Conservation (phyloP, 306 rosid species). For the Fragaria ananassa region DNA sequence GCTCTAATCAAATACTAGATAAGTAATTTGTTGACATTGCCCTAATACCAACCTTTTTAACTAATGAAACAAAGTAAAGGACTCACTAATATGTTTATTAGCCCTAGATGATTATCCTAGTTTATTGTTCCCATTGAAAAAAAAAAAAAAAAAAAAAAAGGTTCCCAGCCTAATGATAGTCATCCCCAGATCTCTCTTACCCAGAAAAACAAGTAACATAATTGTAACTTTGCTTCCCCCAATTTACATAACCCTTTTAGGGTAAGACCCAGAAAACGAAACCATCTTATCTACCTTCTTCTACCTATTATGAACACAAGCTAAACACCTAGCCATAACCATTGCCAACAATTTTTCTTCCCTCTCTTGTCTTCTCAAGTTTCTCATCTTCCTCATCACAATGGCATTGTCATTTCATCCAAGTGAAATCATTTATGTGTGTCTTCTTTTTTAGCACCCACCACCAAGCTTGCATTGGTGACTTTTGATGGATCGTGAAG, state of each 20-base stretch:
- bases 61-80: slow-evolving; percentile 6
- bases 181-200: slow-evolving; percentile 13
- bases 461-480: not conserved
- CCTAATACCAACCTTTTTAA: not conserved
- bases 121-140: not conserved
- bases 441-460: not conserved
- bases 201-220: slow-evolving; percentile 5
- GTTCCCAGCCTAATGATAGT: not conserved
- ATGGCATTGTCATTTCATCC: not conserved
- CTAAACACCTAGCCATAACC: not conserved
- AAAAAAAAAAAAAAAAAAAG: not conserved
- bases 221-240: not conserved
- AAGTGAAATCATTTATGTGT: not conserved
- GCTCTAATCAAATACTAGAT: slow-evolving; percentile 1
- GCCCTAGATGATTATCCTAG: not conserved
- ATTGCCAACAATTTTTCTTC: not conserved
- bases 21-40: slow-evolving; percentile 5
- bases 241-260: not conserved
- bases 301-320: not conserved
- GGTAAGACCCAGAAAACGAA: not conserved
- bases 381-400: slow-evolving; percentile 2
- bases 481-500: not conserved
- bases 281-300: not conserved
- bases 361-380: not conserved
- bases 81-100: not conserved